Percentiles rank a stretch among this genome's conserved stretches.
Conservation (phyloP, 495 filamentous ascomycete genomes). For the Neurospora sp. region DNA sequence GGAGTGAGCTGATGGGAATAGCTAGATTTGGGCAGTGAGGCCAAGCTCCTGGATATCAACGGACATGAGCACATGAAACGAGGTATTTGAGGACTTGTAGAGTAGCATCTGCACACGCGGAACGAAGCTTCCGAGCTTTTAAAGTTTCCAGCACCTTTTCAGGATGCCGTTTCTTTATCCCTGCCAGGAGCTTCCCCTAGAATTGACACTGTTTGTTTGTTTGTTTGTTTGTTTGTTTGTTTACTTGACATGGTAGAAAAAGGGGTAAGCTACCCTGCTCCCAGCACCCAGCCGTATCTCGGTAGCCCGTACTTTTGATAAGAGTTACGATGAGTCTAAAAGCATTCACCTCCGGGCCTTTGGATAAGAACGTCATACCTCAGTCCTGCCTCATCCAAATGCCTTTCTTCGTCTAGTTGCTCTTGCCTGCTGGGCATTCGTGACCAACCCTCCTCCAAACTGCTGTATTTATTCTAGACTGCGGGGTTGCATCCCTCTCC, state of each 20-base stretch:
- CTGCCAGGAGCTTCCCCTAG: not conserved
- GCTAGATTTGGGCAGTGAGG: not conserved
- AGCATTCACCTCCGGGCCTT: not conserved
- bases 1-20: not conserved
- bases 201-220: not conserved
- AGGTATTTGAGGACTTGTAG: not conserved
- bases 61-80: not conserved
- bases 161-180: not conserved
- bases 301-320: not conserved
- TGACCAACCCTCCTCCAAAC: not conserved
- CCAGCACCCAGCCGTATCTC: not conserved
- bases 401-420: not conserved
- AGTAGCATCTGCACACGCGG: not conserved
- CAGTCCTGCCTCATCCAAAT: not conserved
- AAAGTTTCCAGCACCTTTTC: not conserved
- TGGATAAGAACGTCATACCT: not conserved
- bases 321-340: not conserved
- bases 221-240: not conserved
- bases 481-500: not conserved
- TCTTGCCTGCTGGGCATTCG: not conserved
- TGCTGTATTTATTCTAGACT: not conserved
- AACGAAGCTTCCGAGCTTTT: not conserved
- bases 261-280: not conserved
- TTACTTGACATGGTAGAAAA: not conserved
- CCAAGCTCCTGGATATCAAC: not conserved